Conservation (phyloP, 257 asterid genomes). For the Euphrasia confusa region DNA sequence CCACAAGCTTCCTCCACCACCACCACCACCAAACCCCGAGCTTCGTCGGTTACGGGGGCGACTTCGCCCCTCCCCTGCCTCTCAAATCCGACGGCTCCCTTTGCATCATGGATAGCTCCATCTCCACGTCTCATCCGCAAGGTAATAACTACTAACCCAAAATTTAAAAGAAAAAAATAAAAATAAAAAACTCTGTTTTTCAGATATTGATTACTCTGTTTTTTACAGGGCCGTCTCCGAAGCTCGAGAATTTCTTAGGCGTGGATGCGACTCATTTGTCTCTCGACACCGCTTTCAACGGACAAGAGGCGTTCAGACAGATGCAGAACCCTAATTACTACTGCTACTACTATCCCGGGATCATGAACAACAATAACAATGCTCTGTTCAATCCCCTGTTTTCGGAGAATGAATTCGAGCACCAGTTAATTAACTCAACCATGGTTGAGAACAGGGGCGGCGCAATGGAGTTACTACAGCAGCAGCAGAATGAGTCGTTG, state of each 20-base stretch:
- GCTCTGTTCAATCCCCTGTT: background rate
- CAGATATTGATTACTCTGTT: background rate
- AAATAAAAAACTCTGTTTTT: background rate
- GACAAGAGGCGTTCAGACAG: conserved; percentile 25
- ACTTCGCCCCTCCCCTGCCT: conserved; percentile 50
- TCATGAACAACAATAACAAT: background rate
- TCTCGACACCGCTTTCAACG: conserved; percentile 44
- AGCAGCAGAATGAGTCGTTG: conserved; percentile 27
- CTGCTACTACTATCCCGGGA: background rate
- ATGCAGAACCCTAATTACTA: background rate
- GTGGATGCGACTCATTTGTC: conserved; percentile 37
- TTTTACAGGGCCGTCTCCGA: conserved; percentile 39
- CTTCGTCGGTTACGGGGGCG: conserved; percentile 16
- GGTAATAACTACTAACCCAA: conserved; percentile 25
- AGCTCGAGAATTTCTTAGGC: conserved; percentile 61
- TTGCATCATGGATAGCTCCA: conserved; percentile 55
- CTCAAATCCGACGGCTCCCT: conserved; percentile 67
- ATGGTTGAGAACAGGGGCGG: conserved; percentile 1
- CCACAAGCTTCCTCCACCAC: background rate
- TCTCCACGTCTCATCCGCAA: conserved; percentile 31
- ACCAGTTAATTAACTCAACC: background rate
- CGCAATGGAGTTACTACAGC: conserved; percentile 27
- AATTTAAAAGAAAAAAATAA: background rate
- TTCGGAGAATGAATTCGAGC: background rate
- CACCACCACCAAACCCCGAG: background rate